Base-by-base conservation (phyloP, 2,329 filamentous ascomycete species). In the Colletotrichum truncatum region DNA sequence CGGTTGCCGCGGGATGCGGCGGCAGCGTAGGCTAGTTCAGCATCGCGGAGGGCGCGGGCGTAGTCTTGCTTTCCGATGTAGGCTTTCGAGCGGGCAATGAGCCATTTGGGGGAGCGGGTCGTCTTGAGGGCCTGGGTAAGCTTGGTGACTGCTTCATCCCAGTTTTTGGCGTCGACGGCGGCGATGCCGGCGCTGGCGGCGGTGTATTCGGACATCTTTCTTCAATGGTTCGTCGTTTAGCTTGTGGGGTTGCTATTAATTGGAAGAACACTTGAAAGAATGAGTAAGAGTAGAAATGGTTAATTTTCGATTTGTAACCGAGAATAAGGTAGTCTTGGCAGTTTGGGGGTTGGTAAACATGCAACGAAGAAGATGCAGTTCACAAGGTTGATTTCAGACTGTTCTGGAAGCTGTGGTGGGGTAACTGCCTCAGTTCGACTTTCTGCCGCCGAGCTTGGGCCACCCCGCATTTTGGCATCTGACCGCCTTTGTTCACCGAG, bases 61-160 rank as follows among this genome's bases (percentile, higher is more conserved):
- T 87, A 84, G 53, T 88, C 81, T 69, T 83, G 82, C 3, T 85
- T 82, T 64, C 92, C 87, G 52, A 93, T 85, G 74, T 94, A 90
- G 38, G 93, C 93, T 41, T 90, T 93, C 4, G 93, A 92, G 18
- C 95, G 93, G 70, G 91, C 89, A 68, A 96, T 87, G 67, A 95
- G 91, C 87, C 96, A 98, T 51, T 86, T 80, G 1, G 93, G 91
- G 3, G 92, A 93, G 38, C 82, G 82, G 0, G 90, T 89, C 11
- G 83, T 83, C 66, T 87, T 80, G 32, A 97, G 82, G 6, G 93
- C 93, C 38, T 81, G 77, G 7, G 91, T 91, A 68, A 91, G 91
- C 71, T 89, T 85, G 34, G 81, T 76, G 70, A 97, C 87, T 45
- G 93, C 94, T 48, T 84, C 82, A 5, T 84, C 80, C 77, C 88